Conservation (phyloP, 2,329 filamentous ascomycete species). For the Fusarium stilboides region DNA sequence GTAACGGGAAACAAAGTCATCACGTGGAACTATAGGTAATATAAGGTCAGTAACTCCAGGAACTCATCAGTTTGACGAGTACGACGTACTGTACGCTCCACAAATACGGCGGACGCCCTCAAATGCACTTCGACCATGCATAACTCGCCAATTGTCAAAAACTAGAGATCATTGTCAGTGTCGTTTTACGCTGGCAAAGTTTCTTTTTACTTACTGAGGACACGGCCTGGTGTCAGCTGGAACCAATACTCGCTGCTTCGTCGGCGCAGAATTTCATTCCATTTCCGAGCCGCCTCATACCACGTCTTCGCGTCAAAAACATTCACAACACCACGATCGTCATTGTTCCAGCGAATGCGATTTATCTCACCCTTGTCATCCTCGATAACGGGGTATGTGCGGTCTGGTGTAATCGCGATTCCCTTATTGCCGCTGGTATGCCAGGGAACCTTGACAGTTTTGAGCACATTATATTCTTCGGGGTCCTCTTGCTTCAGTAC, state of each 20-base stretch:
- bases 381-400: constrained; percentile 80
- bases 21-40: constrained; percentile 74
- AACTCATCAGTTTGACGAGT: not conserved
- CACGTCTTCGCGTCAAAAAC: constrained; percentile 66
- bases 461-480: constrained; percentile 71
- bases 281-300: constrained; percentile 86
- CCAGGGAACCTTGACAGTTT: constrained; percentile 73
- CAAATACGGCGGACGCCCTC: constrained; percentile 89
- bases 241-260: constrained; percentile 81
- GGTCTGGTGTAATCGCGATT: constrained; percentile 82
- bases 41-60: constrained; percentile 13
- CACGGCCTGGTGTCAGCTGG: constrained; percentile 83
- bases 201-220: constrained; percentile 73
- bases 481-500: constrained; percentile 70
- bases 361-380: constrained; percentile 61
- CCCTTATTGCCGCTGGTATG: constrained; percentile 94
- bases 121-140: constrained; percentile 89
- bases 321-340: constrained; percentile 80
- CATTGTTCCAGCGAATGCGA: constrained; percentile 93
- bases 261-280: constrained; percentile 77
- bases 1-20: constrained; percentile 85
- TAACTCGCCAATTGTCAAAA: constrained; percentile 95
- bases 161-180: constrained; percentile 65
- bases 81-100: constrained; percentile 85
- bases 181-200: not conserved